phyloP scores from a whole-genome alignment of 768 basidiomycete genomes.

The Agrocybe pediades region DNA sequence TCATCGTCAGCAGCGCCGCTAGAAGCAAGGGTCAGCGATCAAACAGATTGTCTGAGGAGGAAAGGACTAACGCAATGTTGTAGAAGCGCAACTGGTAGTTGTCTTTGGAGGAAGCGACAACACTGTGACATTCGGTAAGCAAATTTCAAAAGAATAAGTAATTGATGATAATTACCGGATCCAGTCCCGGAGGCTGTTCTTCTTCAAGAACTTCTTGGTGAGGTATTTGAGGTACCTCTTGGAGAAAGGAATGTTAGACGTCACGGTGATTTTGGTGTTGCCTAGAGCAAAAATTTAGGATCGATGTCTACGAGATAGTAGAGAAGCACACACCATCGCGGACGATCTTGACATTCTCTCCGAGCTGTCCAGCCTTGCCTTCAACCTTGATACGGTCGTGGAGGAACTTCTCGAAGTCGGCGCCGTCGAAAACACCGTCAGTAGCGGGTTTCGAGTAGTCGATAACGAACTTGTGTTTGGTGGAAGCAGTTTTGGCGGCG shows the following conservation, averaged over 20 bases:
- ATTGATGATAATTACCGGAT: slow-evolving; percentile 63
- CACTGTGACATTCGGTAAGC: slow-evolving; percentile 53
- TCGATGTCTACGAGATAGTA: not conserved
- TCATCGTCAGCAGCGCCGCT: slow-evolving; percentile 40
- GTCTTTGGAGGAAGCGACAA: slow-evolving; percentile 93
- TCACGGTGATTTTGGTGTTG: slow-evolving; percentile 81
- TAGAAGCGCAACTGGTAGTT: slow-evolving; percentile 94
- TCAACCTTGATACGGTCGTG: slow-evolving; percentile 95
- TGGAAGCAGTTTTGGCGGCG: slow-evolving; percentile 52
- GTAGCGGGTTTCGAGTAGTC: slow-evolving; percentile 84
- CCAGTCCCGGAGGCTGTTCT: slow-evolving; percentile 95
- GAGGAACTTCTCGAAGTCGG: slow-evolving; percentile 80
- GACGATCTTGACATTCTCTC: slow-evolving; percentile 83
- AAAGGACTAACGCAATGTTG: slow-evolving; percentile 73
- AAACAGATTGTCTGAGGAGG: not conserved
- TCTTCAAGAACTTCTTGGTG: slow-evolving; percentile 99
- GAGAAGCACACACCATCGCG: slow-evolving; percentile 71
- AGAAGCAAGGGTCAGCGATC: slow-evolving; percentile 10
- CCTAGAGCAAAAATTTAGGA: slow-evolving; percentile 38
- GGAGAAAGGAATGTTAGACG: slow-evolving; percentile 87
- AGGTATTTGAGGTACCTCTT: slow-evolving; percentile 99
- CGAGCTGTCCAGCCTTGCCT: slow-evolving; percentile 89
- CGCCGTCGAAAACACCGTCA: slow-evolving; percentile 60
- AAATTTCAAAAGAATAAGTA: slow-evolving; percentile 5
- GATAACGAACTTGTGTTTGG: slow-evolving; percentile 77